Percentiles rank a stretch among this genome's conserved stretches.
These are phyloP conservation scores for Colletotrichum tamarilloi DNA, from an alignment of 2,329 filamentous ascomycete species.

Conservation along the genomic window DNA sequence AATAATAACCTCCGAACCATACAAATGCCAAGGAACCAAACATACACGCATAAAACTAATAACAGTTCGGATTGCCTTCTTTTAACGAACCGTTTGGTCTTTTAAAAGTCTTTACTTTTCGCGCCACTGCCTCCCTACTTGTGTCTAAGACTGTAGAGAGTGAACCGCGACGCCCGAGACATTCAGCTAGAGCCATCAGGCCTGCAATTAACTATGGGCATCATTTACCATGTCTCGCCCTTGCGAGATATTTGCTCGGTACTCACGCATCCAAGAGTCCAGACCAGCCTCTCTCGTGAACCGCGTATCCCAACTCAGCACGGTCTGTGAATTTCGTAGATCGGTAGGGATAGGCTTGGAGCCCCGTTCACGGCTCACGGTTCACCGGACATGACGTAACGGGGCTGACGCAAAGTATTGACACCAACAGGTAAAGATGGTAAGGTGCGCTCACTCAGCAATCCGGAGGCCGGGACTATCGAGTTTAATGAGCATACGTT, in stretches of 20 bases:
- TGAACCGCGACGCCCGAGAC: neutral
- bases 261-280: neutral
- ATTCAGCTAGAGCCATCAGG: too few species aligned
- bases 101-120: neutral
- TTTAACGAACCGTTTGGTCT: constrained; percentile 14
- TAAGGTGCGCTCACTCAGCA: neutral
- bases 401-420: neutral
- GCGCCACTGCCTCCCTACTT: neutral
- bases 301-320: too few species aligned
- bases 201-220: too few species aligned
- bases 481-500: neutral
- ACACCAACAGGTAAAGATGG: neutral
- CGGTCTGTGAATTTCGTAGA: neutral
- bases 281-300: neutral
- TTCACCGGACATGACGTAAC: constrained; percentile 22
- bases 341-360: constrained; percentile 7
- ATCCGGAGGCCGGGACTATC: neutral
- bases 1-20: constrained; percentile 4
- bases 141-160: neutral
- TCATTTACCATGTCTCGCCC: neutral
- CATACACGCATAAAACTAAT: neutral
- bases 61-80: neutral
- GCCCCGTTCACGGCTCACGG: neutral
- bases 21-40: neutral
- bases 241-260: neutral